Evolutionary conservation across 2,329 filamentous ascomycete genomes (phyloP), one percentile per base, ranked within the genome.

Genomic region (Ophiostoma triangulosporum): DNA sequence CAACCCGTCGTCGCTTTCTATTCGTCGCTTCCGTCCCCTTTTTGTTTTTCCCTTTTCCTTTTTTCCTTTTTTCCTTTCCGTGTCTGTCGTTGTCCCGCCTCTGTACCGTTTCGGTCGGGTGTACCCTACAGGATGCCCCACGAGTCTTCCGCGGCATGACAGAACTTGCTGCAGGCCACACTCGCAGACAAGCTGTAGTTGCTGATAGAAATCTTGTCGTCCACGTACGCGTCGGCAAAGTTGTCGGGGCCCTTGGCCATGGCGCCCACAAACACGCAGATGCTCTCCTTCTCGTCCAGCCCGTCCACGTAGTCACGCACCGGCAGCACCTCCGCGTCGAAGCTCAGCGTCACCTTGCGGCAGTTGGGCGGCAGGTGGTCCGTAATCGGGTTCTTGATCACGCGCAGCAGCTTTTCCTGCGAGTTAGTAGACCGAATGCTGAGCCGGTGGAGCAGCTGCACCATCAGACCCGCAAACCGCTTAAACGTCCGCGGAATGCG

Each of bases 141-240:
- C 33, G 85, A 84, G 68, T 98, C 93, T 71, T 98, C 93, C 43
- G 90, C 91, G 38, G 91, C 93, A 70, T 98, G 93, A 70, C 93
- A 97, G 75, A 98, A 97, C 70, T 97, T 98, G 80, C 91, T 96
- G 77, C 93, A 98, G 43, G 93, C 91, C 58, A 98, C 93, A 73
- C 91, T 97, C 57, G 93, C 93, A 64, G 88, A 95, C 58, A 98
- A 77, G 65, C 90, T 95, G 77, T 87, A 98, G 70, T 96, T 95
- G 76, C 91, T 97, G 72, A 98, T 97, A 62, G 86, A 88, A 65
- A 98, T 97, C 64, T 94, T 88, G 71, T 98, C 93, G 65, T 97
- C 91, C 64, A 97, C 94, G 70, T 86, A 88, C 38, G 80, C 79
- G 66, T 98, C 93, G 59, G 93, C 93, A 66, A 98, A 98, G 69